A percentile compares a stretch with the other conserved stretches of the same genome.
These are phyloP conservation scores for Scenedesmus sp. DNA, from an alignment of 163 green algal genomes.

Conservation along the genomic window DNA sequence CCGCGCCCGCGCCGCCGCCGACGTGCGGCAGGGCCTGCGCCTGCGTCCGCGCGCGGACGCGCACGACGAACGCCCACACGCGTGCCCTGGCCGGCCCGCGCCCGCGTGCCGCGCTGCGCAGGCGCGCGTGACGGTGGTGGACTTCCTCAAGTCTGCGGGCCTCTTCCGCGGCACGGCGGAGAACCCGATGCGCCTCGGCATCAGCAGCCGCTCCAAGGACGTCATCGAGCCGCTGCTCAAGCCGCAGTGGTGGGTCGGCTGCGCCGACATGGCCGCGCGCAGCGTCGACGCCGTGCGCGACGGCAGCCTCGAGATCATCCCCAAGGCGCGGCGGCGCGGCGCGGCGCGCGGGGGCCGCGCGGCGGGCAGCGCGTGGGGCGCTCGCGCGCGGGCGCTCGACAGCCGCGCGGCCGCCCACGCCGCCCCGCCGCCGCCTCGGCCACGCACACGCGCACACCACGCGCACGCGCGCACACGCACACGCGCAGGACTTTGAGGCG, in stretches of 20 bases:
- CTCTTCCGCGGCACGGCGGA: conserved; percentile 83
- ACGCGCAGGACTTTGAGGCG: conserved; percentile 65
- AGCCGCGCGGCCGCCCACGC: too few species aligned
- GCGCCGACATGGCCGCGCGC: conserved; percentile 85
- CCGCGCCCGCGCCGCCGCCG: too few species aligned
- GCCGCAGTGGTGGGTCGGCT: conserved; percentile 90
- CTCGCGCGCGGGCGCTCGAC: too few species aligned
- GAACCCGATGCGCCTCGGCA: conserved; percentile 94
- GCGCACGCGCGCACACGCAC: not conserved
- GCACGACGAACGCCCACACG: too few species aligned
- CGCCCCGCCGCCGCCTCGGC: too few species aligned
- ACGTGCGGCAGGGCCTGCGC: too few species aligned
- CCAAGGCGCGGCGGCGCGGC: conserved; percentile 75
- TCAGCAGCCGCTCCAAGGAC: conserved; percentile 95
- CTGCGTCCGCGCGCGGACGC: too few species aligned
- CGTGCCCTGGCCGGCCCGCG: not conserved
- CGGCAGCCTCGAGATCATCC: conserved; percentile 90
- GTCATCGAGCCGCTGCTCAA: conserved; percentile 99
- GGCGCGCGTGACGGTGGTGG: conserved; percentile 82
- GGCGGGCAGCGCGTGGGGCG: too few species aligned
- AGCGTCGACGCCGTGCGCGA: conserved; percentile 79
- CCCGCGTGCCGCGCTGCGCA: conserved; percentile 32
- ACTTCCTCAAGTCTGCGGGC: conserved; percentile 87
- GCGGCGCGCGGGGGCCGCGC: too few species aligned
- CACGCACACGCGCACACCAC: conserved; percentile 12